phyloP scores from a whole-genome alignment of 305 asterid species.

The Rubia balearica region DNA sequence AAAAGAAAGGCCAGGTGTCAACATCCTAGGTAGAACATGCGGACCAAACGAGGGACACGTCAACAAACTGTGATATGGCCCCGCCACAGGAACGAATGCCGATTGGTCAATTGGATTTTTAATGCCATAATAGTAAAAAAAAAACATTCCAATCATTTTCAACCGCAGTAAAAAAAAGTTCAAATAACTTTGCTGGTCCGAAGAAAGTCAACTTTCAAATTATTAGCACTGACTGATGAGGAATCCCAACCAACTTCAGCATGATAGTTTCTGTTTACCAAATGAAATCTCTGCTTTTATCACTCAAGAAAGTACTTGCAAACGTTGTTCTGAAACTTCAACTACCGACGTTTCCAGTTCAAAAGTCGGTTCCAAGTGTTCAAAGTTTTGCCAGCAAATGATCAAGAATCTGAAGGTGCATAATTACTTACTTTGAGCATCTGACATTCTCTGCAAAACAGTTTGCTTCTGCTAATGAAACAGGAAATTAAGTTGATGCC shows the following conservation, averaged over 20 bases:
- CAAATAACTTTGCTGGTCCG: not conserved
- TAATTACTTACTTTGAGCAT: not conserved
- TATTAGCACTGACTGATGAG: conserved; percentile 5
- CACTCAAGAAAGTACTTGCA: not conserved
- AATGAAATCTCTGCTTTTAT: not conserved
- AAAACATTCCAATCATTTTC: no score
- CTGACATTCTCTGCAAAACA: no score
- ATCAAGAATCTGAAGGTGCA: not conserved
- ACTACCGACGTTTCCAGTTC: not conserved
- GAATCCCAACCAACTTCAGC: conserved; percentile 3
- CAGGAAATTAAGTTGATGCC: no score
- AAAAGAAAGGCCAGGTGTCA: not conserved
- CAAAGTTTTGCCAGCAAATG: not conserved
- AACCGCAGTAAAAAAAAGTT: not conserved
- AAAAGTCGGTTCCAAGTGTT: not conserved
- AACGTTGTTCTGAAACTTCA: no score
- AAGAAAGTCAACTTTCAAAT: conserved; percentile 12
- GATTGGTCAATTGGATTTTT: not conserved
- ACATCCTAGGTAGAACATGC: not conserved
- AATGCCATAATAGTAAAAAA: no score
- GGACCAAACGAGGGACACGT: conserved; percentile 12
- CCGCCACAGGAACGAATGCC: not conserved
- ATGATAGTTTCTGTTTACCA: conserved; percentile 19
- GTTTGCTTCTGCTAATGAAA: no score
- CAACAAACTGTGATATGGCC: conserved; percentile 1